Base-by-base conservation (phyloP, 441 rosid species). In the Populus hybrid region DNA sequence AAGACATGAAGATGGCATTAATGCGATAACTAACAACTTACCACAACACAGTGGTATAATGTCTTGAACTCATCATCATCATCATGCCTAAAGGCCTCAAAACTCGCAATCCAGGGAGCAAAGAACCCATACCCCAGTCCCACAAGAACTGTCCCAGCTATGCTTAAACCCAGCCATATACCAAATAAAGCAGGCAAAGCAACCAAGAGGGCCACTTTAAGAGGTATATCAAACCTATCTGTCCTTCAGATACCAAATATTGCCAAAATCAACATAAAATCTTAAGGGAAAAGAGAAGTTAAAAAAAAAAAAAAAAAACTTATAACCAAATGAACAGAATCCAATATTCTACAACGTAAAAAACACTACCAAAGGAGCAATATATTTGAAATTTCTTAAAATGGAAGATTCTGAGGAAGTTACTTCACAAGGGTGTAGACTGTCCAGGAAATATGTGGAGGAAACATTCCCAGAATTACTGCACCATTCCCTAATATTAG, bases 111-210 rank as follows among this genome's bases (percentile, higher is more conserved):
- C 96, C 97, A 92, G 64, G 96, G 96, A 42, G 93, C 82, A 81
- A 95, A 88, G 84, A 90, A 93, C 4, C 98, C 96, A 83, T 91
- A 92, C 24, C 94, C 94, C 72, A 91, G 57, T 67, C 96, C 93
- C 74, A 89, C 86, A 77, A 90, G 86, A 73, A 82, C 83, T 79
- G 87, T 95, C 46, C 87, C 84, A 73, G 91, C 83, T 79, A 93
- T 84, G 86, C 97, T 93, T 76, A 93, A 82, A 80, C 83, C 89
- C 85, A 93, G 79, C 93, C 93, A 90, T 38, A 95, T 77, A n/a
- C 85, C 91, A 84, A 91, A 87, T 63, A 95, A 76, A 75, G 76
- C 91, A 46, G 98, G 96, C 84, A 89, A 82, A 70, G 84, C 84
- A 73, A 89, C 74, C 77, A 87, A 76, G 59, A 91, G 79, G 11